Base-by-base conservation (phyloP, 2,329 filamentous ascomycete species). In the Cordyceps militaris region DNA sequence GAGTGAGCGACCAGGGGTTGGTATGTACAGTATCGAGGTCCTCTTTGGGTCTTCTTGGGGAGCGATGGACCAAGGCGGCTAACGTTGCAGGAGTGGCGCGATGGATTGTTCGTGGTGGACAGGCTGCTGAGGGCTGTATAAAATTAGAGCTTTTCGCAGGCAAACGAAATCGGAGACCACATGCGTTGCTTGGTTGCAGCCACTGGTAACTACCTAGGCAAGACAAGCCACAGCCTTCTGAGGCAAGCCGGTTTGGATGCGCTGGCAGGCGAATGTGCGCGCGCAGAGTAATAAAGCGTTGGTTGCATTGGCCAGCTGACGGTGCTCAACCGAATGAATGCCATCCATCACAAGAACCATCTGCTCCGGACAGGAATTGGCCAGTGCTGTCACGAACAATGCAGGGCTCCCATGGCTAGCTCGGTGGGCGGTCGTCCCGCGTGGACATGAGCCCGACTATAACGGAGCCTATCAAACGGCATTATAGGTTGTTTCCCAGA, bases 91-190 rank as follows among this genome's bases (percentile, higher is more conserved):
- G 21, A 65, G 67, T 64, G 64, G 67, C 67, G 68, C 69, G 63
- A 67, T 67, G 69, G 67, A 68, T 67, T 73, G 71, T 74, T 69
- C 76, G 68, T 76, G 75, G 75, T 71, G 67, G 70, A 65, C 63
- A 56, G 65, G 62, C 69, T 47, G 30, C 21, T 44, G 21, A 28
- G 21, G 64, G 61, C 65, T 68, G 71, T 73, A 74, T 76, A 73
- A 76, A 74, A 76, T 75, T 74, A 76, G 73, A 69, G 43, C 43
- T 40, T 10, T 16, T 2, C 8, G 34, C 34, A 38, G 34, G 34
- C 11, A 38, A n/a, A 7, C 1, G 13, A 38, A n/a, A 14, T n/a
- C 51, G 16, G 42, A 32, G 23, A n/a, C n/a, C n/a, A n/a, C n/a
- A n/a, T n/a, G n/a, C n/a, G n/a, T n/a, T n/a, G n/a, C n/a, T n/a